Evolutionary conservation across 169 alveolate species (phyloP), one percentile per base, ranked within the genome.

Genomic region (Cryptosporidium felis): DNA sequence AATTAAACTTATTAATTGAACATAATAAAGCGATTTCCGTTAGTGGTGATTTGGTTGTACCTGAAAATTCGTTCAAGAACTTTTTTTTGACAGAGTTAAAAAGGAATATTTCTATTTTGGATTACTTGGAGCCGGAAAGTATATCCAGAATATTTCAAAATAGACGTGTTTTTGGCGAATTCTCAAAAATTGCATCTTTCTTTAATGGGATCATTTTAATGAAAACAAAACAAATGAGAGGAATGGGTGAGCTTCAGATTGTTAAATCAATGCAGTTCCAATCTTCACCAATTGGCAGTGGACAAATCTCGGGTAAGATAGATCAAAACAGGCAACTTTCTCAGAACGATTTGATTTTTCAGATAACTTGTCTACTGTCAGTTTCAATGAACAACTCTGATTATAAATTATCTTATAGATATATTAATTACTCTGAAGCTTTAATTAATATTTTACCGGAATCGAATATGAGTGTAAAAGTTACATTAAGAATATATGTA

Each of bases 171-270:
- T 32, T 42, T 38, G 58, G 61, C 9, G 21, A 53, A 18, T 49
- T 74, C 9, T 40, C 53, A 36, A 34, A 53, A 1, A 40, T 56
- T 5, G 36, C 85, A 2, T n/a, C 56, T 38, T 51, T 32, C 45
- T 51, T 53, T 12, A 49, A 21, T 10, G 85, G 85, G 26, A 32
- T 74, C 4, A 74, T 12, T 41, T 10, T 74, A 2, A n/a, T 74
- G 3, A 74, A 53, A 53, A 56, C 30, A 2, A 34, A 32, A 21
- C 60, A 56, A 14, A 53, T 40, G 38, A 74, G 56, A 18, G 16
- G 32, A 38, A 10, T 53, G 18, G 85, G 74, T 38, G 58, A 53
- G 23, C 46, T 21, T n/a, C 32, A 56, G 28, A 28, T 56, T 30
- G 14, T 56, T 3, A 56, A 56, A 8, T 26, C 63, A 21, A 56